Percentiles rank a stretch among this genome's conserved stretches.
These are phyloP conservation scores for Trypanosoma scelopori DNA, from an alignment of 208 protist species.

Conservation along the genomic window DNA sequence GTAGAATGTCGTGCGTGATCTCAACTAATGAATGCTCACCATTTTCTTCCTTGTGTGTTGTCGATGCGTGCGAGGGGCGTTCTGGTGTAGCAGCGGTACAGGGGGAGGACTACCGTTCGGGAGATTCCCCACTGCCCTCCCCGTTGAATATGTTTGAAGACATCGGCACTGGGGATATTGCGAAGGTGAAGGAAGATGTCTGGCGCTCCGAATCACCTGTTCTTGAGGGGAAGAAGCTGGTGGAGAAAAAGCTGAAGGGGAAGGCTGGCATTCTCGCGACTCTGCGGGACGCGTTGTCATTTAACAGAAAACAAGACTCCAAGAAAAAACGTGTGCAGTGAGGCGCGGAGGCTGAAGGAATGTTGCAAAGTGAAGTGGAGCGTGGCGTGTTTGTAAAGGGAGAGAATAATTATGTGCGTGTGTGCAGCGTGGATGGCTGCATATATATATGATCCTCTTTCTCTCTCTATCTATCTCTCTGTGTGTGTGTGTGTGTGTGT, in stretches of 20 bases:
- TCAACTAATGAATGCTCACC: not conserved
- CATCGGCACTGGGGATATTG: not conserved
- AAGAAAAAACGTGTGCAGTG: not conserved
- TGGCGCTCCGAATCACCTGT: not conserved
- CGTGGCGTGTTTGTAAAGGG: conserved; percentile 21
- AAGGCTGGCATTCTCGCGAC: not conserved
- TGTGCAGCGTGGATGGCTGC: too few species aligned
- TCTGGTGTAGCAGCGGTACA: not conserved
- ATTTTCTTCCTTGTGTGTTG: conserved; percentile 1
- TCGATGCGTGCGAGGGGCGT: not conserved
- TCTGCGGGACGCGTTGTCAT: conserved; percentile 5
- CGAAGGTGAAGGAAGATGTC: not conserved
- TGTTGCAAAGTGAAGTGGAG: not conserved
- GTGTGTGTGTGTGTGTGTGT: too few species aligned
- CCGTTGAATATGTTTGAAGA: not conserved
- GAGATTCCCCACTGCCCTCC: not conserved
- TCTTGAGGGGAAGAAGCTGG: not conserved
- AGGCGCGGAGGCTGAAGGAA: not conserved
- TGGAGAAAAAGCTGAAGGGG: not conserved
- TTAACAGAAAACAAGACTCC: not conserved
- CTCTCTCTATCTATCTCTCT: not conserved
- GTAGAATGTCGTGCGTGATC: too few species aligned
- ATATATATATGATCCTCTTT: conserved; percentile 14
- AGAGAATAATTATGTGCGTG: too few species aligned
- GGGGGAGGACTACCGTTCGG: too few species aligned